Evolutionary conservation across 257 asterid species (phyloP).

Genomic region (Salvia hispanica): DNA sequence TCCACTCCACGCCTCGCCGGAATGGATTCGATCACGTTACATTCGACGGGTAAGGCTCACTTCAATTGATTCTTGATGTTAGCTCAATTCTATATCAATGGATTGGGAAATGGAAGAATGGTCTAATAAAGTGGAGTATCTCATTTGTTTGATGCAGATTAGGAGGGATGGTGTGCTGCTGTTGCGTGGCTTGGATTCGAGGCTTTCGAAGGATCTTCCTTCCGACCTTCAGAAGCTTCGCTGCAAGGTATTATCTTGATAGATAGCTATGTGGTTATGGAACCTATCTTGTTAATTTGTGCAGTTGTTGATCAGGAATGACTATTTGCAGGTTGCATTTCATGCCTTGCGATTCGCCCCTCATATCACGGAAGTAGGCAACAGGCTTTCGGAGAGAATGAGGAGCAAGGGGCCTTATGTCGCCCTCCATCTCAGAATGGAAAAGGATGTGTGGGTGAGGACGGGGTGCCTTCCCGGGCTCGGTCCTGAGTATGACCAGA

Average conservation of each 20-base stretch:
- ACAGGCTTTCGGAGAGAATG: conserved; percentile 72
- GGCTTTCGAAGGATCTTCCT: conserved; percentile 95
- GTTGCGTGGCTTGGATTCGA: conserved; percentile 84
- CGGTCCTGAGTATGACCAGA: conserved; percentile 53
- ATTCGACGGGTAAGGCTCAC: conserved; percentile 43
- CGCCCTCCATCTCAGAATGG: conserved; percentile 94
- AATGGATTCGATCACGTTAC: conserved; percentile 84
- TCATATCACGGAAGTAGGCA: conserved; percentile 60
- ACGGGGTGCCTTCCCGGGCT: conserved; percentile 96
- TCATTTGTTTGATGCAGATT: conserved; percentile 54
- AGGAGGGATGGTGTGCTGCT: conserved; percentile 86
- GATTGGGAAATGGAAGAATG: conserved; percentile 25
- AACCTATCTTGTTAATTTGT: neutral
- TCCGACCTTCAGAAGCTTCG: conserved; percentile 98
- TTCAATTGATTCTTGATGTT: too few relatives aligned
- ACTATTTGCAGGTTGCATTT: conserved; percentile 73
- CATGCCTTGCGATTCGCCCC: conserved; percentile 81
- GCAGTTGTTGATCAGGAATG: neutral
- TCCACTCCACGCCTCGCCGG: conserved; percentile 70
- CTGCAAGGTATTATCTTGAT: conserved; percentile 75
- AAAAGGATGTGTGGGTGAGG: conserved; percentile 94
- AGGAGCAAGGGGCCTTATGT: conserved; percentile 85
- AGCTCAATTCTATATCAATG: too few relatives aligned
- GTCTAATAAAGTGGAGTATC: neutral
- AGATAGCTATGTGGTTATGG: too few relatives aligned